A percentile compares a stretch with the other conserved stretches of the same genome.
Conservation (phyloP, 2,329 filamentous ascomycete genomes). For the Ceratocystis cubensis region DNA sequence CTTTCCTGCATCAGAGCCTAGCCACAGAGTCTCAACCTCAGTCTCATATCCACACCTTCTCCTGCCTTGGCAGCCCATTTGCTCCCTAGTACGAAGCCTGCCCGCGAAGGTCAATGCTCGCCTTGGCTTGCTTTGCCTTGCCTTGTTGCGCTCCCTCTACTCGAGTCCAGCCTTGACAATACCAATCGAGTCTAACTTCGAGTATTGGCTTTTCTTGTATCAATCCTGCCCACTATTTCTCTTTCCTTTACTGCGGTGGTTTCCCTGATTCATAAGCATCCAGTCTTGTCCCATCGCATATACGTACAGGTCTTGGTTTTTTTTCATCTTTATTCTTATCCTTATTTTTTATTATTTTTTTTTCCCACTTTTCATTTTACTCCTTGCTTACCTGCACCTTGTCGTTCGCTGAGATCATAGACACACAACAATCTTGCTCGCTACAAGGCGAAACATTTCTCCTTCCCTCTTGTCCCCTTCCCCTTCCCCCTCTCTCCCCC, state of each 20-base stretch:
- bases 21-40: not conserved
- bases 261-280: not conserved
- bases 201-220: not conserved
- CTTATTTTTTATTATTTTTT: not conserved
- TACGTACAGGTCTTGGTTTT: too few species aligned
- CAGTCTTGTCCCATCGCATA: not conserved
- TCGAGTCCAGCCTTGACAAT: not conserved
- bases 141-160: not conserved
- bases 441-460: not conserved
- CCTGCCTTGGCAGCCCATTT: not conserved
- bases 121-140: not conserved
- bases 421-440: not conserved
- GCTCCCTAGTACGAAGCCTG: not conserved
- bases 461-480: not conserved
- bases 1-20: too few species aligned
- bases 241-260: not conserved
- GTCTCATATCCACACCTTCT: not conserved
- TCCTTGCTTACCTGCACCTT: not conserved
- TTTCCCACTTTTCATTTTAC: not conserved
- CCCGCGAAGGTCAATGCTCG: not conserved
- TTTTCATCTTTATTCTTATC: not conserved
- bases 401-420: not conserved
- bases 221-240: not conserved
- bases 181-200: not conserved
- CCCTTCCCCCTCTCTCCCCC: not conserved